Evolutionary conservation across 768 basidiomycete species (phyloP), one percentile per base, ranked within the genome.

Genomic region (Lanmaoa pseudosensibilis): DNA sequence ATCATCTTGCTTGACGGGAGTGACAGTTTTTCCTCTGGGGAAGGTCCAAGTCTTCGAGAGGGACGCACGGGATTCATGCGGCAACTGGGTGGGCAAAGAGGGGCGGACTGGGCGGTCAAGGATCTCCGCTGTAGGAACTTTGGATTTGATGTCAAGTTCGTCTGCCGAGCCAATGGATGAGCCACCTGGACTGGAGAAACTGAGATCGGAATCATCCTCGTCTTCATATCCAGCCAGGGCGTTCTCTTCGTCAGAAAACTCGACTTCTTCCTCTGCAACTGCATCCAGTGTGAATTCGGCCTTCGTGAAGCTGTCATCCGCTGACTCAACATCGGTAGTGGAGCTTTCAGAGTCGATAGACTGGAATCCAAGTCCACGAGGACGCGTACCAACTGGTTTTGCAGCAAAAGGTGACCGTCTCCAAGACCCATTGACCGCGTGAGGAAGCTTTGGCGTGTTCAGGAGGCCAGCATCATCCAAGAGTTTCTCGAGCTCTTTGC

Each of bases 31-130:
- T 21, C 70, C 76, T 52, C 59, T 75, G 2, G 83, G 83, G 70
- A 90, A 91, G 0, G 85, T 84, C 88, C 88, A 90, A 0, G 77
- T 77, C 71, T 82, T 84, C n/a, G 83, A 82, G 23, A 89, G 76
- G 2, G 84, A 84, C 16, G 73, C 72, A 23, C 55, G 67, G 16
- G 72, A 60, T 11, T 54, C 56, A 52, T 80, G 80, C 11, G 13
- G 51, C 1, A 58, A 55, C 30, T 66, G 65, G 19, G 57, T 60
- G 2, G 67, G 52, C 8, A 54, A 53, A 23, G 60, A 25, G 33
- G 51, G 30, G 41, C 46, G 27, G 49, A 32, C 33, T 19, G 56
- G 19, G 40, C 40, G 46, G 48, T 56, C 41, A 47, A 37, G n/a
- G 10, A 45, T 45, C 44, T 58, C 56, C 54, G 69, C 63, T 15